phyloP scores from a whole-genome alignment of 2,329 filamentous ascomycete species.

The Alternaria dauci region DNA sequence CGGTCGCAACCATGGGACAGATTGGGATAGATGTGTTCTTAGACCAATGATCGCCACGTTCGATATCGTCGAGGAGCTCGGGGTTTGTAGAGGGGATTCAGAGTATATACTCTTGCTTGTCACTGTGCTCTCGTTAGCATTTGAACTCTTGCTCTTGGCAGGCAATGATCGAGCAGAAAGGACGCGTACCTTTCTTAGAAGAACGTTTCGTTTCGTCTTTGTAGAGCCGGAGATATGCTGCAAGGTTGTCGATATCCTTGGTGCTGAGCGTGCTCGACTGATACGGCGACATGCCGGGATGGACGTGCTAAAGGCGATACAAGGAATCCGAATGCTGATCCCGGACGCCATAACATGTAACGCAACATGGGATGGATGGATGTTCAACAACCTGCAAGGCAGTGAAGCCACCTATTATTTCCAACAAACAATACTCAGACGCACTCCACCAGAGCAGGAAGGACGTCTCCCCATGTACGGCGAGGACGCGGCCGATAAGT shows the following conservation, averaged over 20 bases:
- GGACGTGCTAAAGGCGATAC: not conserved
- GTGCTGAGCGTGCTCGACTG: not conserved
- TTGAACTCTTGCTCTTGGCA: not conserved
- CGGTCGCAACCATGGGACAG: not conserved
- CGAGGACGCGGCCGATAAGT: not conserved
- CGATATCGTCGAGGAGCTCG: not conserved
- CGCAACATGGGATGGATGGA: not conserved
- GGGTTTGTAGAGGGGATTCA: not conserved
- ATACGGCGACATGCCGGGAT: not conserved
- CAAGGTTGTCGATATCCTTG: not conserved
- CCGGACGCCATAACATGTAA: not conserved
- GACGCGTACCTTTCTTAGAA: not conserved
- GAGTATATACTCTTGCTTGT: slow-evolving; percentile 8
- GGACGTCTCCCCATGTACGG: not conserved
- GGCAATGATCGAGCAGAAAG: not conserved
- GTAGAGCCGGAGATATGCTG: not conserved
- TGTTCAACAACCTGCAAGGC: not conserved
- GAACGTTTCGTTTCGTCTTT: not conserved
- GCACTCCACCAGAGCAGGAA: not conserved
- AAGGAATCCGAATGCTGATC: not conserved
- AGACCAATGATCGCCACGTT: not conserved
- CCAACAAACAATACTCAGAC: not conserved
- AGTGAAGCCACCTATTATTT: not conserved
- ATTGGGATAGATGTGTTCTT: not conserved
- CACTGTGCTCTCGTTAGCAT: not conserved